Evolutionary conservation across 2,329 filamentous ascomycete species (phyloP).

Genomic region (Aspergillus terreus): DNA sequence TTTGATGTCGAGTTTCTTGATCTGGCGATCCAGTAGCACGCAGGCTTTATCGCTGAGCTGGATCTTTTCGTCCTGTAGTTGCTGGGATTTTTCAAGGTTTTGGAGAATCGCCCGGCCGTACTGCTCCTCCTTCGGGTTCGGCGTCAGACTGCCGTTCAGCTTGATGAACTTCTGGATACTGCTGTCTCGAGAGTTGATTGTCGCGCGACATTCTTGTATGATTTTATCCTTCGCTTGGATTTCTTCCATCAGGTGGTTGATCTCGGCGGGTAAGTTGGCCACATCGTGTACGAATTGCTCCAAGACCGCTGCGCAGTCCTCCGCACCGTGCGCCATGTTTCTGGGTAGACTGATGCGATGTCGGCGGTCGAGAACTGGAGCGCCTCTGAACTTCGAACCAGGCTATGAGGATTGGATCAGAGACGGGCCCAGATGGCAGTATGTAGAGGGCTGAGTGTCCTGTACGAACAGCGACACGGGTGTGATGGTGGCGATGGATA

Average conservation of each 20-base stretch:
- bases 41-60: conserved; percentile 58
- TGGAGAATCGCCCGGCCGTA: conserved; percentile 56
- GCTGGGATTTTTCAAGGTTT: conserved; percentile 55
- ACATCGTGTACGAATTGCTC: conserved; percentile 65
- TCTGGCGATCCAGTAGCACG: conserved; percentile 58
- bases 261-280: conserved; percentile 60
- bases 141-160: conserved; percentile 56
- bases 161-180: conserved; percentile 66
- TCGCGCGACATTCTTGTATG: conserved; percentile 55
- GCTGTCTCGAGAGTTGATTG: conserved; percentile 56
- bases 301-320: conserved; percentile 61
- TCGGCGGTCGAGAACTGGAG: no score
- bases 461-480: no score
- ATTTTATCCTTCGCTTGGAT: conserved; percentile 62
- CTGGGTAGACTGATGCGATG: no score
- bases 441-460: no score
- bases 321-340: conserved; percentile 47
- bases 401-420: no score
- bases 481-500: no score
- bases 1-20: conserved; percentile 61
- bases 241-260: conserved; percentile 64
- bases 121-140: conserved; percentile 61
- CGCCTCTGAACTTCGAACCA: no score
- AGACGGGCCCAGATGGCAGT: no score
- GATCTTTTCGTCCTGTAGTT: conserved; percentile 61